These are phyloP conservation scores for Pseudogymnoascus sp. DNA, from an alignment of 2,329 filamentous ascomycete genomes.

Conservation along the genomic window DNA sequence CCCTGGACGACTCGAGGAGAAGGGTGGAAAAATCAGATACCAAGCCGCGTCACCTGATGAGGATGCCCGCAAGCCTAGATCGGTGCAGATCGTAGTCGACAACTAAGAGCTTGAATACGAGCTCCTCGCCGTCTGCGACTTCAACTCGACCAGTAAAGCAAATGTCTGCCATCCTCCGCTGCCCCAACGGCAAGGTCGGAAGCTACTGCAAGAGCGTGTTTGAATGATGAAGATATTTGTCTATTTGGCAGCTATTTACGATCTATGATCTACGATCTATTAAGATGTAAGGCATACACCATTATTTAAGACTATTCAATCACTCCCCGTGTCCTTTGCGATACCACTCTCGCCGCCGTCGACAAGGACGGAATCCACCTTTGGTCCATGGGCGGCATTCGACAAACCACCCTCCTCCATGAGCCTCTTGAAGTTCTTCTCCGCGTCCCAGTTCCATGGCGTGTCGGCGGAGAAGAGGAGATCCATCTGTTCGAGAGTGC, in stretches of 20 bases:
- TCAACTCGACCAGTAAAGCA: conserved; percentile 96
- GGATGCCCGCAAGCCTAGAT: conserved; percentile 81
- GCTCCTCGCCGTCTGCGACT: conserved; percentile 92
- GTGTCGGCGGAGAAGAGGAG: conserved; percentile 24
- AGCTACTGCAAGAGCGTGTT: conserved; percentile 56
- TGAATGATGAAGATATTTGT: not conserved
- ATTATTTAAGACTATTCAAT: not conserved
- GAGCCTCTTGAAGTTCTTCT: conserved; percentile 17
- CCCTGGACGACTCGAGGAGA: conserved; percentile 74
- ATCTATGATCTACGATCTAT: not conserved
- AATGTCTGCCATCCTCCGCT: conserved; percentile 96
- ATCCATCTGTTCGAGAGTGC: conserved; percentile 23
- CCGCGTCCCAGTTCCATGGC: conserved; percentile 21
- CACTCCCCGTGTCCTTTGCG: not conserved
- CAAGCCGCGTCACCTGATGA: conserved; percentile 97
- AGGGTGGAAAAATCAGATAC: conserved; percentile 79
- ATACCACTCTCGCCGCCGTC: not conserved
- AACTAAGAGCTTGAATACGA: conserved; percentile 75
- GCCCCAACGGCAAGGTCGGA: conserved; percentile 88
- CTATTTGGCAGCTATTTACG: not conserved
- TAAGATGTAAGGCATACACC: not conserved
- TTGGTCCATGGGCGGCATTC: not conserved
- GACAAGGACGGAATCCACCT: not conserved
- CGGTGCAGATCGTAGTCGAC: conserved; percentile 73
- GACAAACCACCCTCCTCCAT: conserved; percentile 1